Percentiles rank a stretch among this genome's conserved stretches.
Conservation (phyloP, 2,329 filamentous ascomycete genomes). For the Colletotrichum tropicicola region DNA sequence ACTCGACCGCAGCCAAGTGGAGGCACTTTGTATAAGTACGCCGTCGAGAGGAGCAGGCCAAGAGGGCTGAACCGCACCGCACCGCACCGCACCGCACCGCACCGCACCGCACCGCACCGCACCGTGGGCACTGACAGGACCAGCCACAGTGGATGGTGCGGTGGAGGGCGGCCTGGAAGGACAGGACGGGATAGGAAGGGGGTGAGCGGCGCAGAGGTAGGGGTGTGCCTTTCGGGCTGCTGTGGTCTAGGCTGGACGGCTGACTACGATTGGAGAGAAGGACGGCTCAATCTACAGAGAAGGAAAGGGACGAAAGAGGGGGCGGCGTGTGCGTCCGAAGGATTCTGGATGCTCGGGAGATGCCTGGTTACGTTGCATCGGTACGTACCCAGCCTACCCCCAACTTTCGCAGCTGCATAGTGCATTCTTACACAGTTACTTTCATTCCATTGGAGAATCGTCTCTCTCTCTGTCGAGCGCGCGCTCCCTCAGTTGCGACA, state of each 20-base stretch:
- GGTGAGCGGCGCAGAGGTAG: not conserved
- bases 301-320: not conserved
- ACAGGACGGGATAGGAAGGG: not conserved
- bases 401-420: not conserved
- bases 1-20: no score
- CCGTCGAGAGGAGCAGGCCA: no score
- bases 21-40: no score
- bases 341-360: slow-evolving; percentile 19
- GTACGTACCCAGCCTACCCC: not conserved
- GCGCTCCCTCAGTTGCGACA: no score
- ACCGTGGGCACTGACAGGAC: not conserved
- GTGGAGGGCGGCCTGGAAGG: not conserved
- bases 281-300: no score
- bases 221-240: not conserved
- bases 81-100: no score
- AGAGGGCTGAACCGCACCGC: no score
- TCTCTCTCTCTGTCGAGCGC: no score
- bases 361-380: slow-evolving; percentile 13
- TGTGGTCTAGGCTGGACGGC: not conserved
- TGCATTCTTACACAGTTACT: no score
- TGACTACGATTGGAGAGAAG: no score
- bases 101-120: no score
- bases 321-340: slow-evolving; percentile 22
- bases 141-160: not conserved
- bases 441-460: no score